Conservation (phyloP, 495 filamentous ascomycete species). For the Cladorrhinum samala region DNA sequence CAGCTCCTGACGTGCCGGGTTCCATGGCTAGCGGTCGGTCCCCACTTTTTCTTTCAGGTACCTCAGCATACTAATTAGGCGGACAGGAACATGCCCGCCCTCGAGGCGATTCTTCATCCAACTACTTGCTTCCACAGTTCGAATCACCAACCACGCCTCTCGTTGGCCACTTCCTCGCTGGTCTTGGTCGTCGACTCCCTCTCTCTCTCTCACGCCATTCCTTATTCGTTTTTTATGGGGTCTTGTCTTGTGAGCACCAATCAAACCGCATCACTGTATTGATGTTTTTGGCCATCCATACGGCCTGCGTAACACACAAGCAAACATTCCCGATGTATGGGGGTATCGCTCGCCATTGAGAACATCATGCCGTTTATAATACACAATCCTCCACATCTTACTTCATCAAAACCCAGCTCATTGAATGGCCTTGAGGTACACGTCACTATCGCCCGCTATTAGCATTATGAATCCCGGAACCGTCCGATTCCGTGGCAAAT, state of each 20-base stretch:
- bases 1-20: neutral
- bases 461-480: neutral
- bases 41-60: conserved; percentile 1
- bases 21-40: neutral
- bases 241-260: too few relatives aligned
- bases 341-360: too few relatives aligned
- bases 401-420: conserved; percentile 16
- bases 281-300: too few relatives aligned
- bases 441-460: conserved; percentile 34
- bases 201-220: too few relatives aligned
- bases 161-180: too few relatives aligned
- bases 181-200: neutral
- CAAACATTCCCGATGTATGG: too few relatives aligned
- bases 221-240: too few relatives aligned
- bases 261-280: too few relatives aligned
- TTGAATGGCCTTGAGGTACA: conserved; percentile 44
- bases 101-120: neutral
- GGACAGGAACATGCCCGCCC: neutral
- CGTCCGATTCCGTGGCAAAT: conserved; percentile 19
- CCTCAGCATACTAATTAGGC: neutral
- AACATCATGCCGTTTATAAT: neutral
- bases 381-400: neutral
- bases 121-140: neutral
- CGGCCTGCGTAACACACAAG: too few relatives aligned
- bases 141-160: neutral